phyloP scores from a whole-genome alignment of 768 basidiomycete genomes.

The Lentinula guzmanii region DNA sequence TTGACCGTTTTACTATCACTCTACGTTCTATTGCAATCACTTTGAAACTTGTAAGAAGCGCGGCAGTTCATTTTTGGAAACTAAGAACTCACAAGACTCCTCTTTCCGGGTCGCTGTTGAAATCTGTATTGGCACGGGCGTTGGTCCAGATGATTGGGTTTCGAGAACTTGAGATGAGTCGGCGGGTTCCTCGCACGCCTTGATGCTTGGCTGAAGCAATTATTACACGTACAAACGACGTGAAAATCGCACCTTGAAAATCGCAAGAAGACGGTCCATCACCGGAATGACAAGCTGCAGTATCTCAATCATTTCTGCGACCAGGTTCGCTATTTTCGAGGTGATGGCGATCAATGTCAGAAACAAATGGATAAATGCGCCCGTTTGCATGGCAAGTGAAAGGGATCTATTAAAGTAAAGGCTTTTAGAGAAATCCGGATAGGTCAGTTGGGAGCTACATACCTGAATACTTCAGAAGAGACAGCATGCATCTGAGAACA shows the following conservation, averaged over 20 bases:
- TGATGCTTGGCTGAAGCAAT: neutral
- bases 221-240: neutral
- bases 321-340: conserved; percentile 47
- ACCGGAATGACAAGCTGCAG: conserved; percentile 22
- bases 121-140: no score
- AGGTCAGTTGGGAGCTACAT: conserved; percentile 17
- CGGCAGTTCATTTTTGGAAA: neutral
- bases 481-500: conserved; percentile 37
- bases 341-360: conserved; percentile 55
- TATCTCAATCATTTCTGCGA: conserved; percentile 36
- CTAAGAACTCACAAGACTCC: neutral
- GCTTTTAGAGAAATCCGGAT: neutral
- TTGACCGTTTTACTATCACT: neutral
- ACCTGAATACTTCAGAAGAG: conserved; percentile 52
- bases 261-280: conserved; percentile 19
- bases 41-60: neutral
- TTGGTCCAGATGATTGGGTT: neutral
- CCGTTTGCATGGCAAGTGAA: conserved; percentile 58
- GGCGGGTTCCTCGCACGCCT: neutral
- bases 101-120: neutral
- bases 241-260: conserved; percentile 24
- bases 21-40: neutral
- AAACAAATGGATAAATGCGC: conserved; percentile 67
- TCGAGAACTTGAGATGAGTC: neutral
- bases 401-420: conserved; percentile 41